These are phyloP conservation scores for Ascocoryne sarcoides DNA, from an alignment of 2,329 filamentous ascomycete species.

Conservation along the genomic window DNA sequence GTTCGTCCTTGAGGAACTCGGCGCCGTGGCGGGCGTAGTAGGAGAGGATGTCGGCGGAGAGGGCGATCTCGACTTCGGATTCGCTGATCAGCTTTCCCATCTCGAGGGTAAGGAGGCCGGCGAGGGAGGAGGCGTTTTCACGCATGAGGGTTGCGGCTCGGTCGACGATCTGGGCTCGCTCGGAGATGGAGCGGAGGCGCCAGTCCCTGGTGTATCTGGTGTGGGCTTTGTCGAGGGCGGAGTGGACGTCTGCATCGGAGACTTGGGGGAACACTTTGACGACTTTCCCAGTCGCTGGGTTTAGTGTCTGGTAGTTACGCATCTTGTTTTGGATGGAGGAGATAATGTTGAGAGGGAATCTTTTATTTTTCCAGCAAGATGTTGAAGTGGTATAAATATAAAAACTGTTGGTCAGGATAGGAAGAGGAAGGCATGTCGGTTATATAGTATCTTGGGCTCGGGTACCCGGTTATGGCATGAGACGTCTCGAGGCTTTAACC, in stretches of 20 bases:
- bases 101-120: constrained; percentile 1
- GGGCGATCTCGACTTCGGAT: constrained; percentile 1
- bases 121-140: not conserved
- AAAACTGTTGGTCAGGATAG: not conserved
- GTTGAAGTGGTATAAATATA: too few species aligned
- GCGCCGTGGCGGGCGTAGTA: constrained; percentile 4
- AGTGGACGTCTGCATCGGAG: not conserved
- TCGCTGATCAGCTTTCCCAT: constrained; percentile 5
- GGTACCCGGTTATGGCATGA: too few species aligned
- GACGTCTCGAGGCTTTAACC: too few species aligned
- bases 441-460: too few species aligned
- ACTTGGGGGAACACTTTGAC: too few species aligned
- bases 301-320: too few species aligned
- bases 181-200: not conserved
- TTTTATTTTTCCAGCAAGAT: too few species aligned
- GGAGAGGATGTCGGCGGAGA: constrained; percentile 2
- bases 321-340: too few species aligned
- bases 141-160: constrained; percentile 1
- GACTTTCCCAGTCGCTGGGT: too few species aligned
- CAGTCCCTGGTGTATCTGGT: not conserved
- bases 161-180: not conserved
- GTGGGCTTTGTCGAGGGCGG: not conserved
- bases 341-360: too few species aligned
- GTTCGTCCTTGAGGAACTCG: not conserved
- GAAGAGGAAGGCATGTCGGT: too few species aligned